Percentiles rank a stretch among this genome's conserved stretches.
Evolutionary conservation across 345 rosid genomes (phyloP).

Genomic region (Rhizophora mangle): DNA sequence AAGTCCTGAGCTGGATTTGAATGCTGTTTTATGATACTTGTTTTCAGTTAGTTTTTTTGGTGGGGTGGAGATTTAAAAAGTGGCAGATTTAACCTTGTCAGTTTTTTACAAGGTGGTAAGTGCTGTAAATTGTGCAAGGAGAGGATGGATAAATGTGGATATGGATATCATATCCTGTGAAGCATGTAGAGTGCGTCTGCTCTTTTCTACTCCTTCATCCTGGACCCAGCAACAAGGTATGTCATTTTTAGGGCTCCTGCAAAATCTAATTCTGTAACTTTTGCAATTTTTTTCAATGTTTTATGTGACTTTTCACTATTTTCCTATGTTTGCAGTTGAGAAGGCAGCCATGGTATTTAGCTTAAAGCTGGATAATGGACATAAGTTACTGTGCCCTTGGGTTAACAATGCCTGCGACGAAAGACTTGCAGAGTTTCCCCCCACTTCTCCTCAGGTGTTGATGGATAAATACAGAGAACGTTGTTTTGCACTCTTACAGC

Average conservation of each 20-base stretch:
- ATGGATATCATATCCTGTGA: conserved; percentile 79
- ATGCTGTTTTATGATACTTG: too few relatives aligned
- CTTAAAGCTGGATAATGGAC: conserved; percentile 85
- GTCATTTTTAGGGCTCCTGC: background rate
- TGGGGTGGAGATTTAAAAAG: background rate
- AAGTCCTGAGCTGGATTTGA: background rate
- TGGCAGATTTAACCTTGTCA: conserved; percentile 4
- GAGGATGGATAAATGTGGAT: conserved; percentile 91
- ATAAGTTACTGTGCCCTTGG: conserved; percentile 84
- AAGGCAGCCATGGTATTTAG: conserved; percentile 85
- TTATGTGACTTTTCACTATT: conserved; percentile 18
- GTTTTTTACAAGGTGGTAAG: conserved; percentile 56
- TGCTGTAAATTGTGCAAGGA: conserved; percentile 88
- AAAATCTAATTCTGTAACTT: background rate
- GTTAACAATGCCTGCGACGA: conserved; percentile 75
- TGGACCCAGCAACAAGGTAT: conserved; percentile 87
- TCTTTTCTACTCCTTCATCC: conserved; percentile 74
- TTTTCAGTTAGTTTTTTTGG: background rate
- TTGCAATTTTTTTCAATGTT: conserved; percentile 2
- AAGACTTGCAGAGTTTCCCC: conserved; percentile 83
- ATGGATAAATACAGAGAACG: conserved; percentile 63
- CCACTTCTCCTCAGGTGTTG: conserved; percentile 56
- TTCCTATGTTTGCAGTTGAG: conserved; percentile 56
- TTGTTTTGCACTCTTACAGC: conserved; percentile 48
- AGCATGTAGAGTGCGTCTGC: conserved; percentile 83